These are phyloP conservation scores for Cladosporium sp. DNA, from an alignment of 2,329 filamentous ascomycete genomes.

Conservation along the genomic window DNA sequence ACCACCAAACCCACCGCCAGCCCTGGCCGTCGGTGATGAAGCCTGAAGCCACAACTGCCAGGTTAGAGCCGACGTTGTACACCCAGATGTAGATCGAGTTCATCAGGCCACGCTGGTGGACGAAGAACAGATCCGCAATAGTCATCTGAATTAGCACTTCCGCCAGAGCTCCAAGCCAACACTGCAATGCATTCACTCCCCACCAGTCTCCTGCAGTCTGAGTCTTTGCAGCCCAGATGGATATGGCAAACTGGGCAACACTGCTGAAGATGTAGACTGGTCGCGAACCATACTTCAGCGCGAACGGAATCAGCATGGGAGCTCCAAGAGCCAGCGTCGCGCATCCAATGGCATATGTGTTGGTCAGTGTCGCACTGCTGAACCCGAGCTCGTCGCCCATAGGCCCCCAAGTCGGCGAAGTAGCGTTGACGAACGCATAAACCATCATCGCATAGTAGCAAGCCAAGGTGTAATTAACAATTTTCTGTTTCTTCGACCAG, in stretches of 20 bases:
- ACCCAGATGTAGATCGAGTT: slow-evolving; percentile 46
- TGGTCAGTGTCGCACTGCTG: slow-evolving; percentile 39
- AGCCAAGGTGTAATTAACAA: slow-evolving; percentile 40
- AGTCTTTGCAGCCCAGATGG: slow-evolving; percentile 46
- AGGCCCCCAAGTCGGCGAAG: slow-evolving; percentile 40
- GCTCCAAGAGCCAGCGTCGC: slow-evolving; percentile 47
- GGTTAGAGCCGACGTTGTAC: slow-evolving; percentile 30
- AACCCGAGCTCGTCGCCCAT: slow-evolving; percentile 43
- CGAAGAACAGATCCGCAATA: slow-evolving; percentile 43
- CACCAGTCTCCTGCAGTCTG: slow-evolving; percentile 42
- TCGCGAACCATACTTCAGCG: slow-evolving; percentile 48
- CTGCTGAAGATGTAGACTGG: slow-evolving; percentile 49
- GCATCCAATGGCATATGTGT: slow-evolving; percentile 43
- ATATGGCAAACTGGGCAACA: slow-evolving; percentile 45
- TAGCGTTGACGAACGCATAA: slow-evolving; percentile 40
- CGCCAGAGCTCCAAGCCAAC: slow-evolving; percentile 44
- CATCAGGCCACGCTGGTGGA: slow-evolving; percentile 43
- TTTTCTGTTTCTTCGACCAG: slow-evolving; percentile 41
- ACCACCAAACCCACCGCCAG: slow-evolving; percentile 52
- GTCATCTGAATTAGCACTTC: slow-evolving; percentile 53
- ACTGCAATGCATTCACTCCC: slow-evolving; percentile 39
- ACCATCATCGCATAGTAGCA: slow-evolving; percentile 42
- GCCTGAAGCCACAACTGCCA: slow-evolving; percentile 40
- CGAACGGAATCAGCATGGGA: slow-evolving; percentile 49
- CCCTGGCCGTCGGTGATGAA: slow-evolving; percentile 40